A percentile compares a stretch with the other conserved stretches of the same genome.
These are phyloP conservation scores for Carpinus viminea DNA, from an alignment of 306 rosid species.

Conservation along the genomic window DNA sequence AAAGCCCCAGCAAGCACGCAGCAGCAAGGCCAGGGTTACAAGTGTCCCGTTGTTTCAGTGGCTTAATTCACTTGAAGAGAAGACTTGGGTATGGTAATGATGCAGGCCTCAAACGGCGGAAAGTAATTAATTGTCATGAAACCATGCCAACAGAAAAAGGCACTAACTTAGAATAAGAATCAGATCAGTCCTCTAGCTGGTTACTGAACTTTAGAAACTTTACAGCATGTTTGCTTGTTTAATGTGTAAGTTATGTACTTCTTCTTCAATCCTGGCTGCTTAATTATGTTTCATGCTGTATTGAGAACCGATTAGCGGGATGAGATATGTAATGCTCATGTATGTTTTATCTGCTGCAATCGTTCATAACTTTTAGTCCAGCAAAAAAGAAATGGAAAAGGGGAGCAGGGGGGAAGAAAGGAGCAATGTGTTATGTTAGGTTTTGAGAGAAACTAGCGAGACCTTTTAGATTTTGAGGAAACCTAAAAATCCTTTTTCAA, in stretches of 20 bases:
- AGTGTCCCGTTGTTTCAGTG: slow-evolving; percentile 57
- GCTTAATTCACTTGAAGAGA: slow-evolving; percentile 36
- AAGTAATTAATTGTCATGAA: neutral
- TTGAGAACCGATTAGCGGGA: neutral
- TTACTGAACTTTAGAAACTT: neutral
- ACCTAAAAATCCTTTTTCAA: no score
- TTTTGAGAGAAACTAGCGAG: no score
- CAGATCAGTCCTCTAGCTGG: slow-evolving; percentile 9
- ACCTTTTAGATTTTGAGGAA: no score
- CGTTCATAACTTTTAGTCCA: neutral
- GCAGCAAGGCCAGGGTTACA: slow-evolving; percentile 45
- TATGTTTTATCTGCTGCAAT: neutral
- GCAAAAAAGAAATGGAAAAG: neutral
- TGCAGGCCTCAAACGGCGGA: neutral
- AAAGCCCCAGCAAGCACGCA: slow-evolving; percentile 54
- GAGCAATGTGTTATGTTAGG: neutral
- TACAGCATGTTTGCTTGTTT: neutral
- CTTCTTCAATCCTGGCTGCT: slow-evolving; percentile 6
- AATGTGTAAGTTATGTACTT: neutral
- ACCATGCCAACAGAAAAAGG: slow-evolving; percentile 3
- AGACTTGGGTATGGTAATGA: neutral
- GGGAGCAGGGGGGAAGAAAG: neutral
- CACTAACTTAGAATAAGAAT: slow-evolving; percentile 4
- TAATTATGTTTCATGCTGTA: slow-evolving; percentile 2
- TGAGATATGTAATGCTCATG: neutral